These are phyloP conservation scores for Crithidia bombi DNA, from an alignment of 208 protist species.

Conservation along the genomic window DNA sequence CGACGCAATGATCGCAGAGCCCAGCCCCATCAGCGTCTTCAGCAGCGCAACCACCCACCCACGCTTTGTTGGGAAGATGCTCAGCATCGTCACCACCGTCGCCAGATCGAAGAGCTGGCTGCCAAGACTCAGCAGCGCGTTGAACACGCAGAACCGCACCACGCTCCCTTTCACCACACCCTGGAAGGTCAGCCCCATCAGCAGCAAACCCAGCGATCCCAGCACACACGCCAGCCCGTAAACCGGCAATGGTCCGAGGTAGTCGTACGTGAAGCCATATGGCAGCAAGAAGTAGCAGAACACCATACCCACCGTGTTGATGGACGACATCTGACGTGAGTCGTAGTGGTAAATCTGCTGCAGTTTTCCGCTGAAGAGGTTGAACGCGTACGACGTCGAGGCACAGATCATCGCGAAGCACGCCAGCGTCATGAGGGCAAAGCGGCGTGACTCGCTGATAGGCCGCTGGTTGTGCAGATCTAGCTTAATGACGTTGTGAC, in stretches of 20 bases:
- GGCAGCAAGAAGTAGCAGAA: constrained; percentile 47
- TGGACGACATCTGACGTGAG: constrained; percentile 57
- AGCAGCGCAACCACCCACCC: constrained; percentile 65
- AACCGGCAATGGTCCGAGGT: constrained; percentile 51
- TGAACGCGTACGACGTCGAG: constrained; percentile 63
- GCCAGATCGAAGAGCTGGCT: constrained; percentile 59
- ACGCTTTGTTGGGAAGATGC: constrained; percentile 51
- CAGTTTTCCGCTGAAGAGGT: constrained; percentile 52
- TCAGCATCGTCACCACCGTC: constrained; percentile 54
- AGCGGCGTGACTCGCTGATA: constrained; percentile 49
- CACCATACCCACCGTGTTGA: constrained; percentile 54
- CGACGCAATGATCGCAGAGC: constrained; percentile 56
- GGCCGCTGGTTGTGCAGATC: constrained; percentile 28
- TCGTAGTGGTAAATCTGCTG: constrained; percentile 44
- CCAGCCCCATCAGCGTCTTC: constrained; percentile 76
- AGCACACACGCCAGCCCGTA: constrained; percentile 34
- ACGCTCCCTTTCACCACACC: constrained; percentile 45
- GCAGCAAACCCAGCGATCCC: constrained; percentile 40
- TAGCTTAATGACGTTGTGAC: constrained; percentile 20
- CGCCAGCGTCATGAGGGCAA: constrained; percentile 39
- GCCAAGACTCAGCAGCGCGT: constrained; percentile 45
- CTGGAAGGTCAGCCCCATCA: constrained; percentile 56
- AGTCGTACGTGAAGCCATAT: constrained; percentile 59
- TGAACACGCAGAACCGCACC: constrained; percentile 42
- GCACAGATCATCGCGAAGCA: constrained; percentile 48